These are phyloP conservation scores for Rhodofomes roseus DNA, from an alignment of 1,284 basidiomycete species.

Conservation along the genomic window DNA sequence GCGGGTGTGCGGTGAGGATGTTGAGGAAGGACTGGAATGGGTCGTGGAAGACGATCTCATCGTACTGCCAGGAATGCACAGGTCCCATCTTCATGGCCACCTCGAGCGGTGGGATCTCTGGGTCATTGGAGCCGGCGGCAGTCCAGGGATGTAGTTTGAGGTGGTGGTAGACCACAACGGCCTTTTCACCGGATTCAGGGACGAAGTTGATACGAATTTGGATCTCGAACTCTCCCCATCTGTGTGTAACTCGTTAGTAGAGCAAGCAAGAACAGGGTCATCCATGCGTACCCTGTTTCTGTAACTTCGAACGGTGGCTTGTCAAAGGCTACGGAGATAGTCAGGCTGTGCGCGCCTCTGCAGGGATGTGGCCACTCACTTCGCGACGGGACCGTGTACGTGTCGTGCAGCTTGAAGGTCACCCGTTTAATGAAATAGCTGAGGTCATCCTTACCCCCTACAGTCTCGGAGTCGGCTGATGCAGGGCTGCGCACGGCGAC, in stretches of 20 bases:
- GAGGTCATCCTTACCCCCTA: conserved; percentile 86
- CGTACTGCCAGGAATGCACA: conserved; percentile 99
- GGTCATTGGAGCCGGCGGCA: conserved; percentile 43
- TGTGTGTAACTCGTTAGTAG: conserved; percentile 25
- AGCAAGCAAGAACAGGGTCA: neutral
- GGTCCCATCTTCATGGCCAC: conserved; percentile 62
- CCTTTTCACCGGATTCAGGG: conserved; percentile 90
- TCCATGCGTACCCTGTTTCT: conserved; percentile 76
- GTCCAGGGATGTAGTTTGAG: conserved; percentile 97
- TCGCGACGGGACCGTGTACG: conserved; percentile 87
- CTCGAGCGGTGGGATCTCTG: conserved; percentile 61
- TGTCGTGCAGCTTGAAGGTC: conserved; percentile 97
- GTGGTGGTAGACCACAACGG: conserved; percentile 84
- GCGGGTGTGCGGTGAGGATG: conserved; percentile 78
- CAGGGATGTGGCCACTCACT: conserved; percentile 49
- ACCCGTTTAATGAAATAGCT: conserved; percentile 92
- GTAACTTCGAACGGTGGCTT: conserved; percentile 92
- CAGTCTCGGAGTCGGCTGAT: conserved; percentile 60
- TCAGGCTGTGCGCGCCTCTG: neutral
- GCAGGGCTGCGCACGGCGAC: conserved; percentile 86
- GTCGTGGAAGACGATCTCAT: conserved; percentile 96
- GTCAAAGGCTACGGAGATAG: conserved; percentile 68
- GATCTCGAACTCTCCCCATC: conserved; percentile 99
- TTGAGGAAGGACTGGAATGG: conserved; percentile 89
- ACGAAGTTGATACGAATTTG: conserved; percentile 92